Evolutionary conservation across 768 basidiomycete genomes (phyloP), one percentile per base, ranked within the genome.

Genomic region (Lanmaoa pseudosensibilis): DNA sequence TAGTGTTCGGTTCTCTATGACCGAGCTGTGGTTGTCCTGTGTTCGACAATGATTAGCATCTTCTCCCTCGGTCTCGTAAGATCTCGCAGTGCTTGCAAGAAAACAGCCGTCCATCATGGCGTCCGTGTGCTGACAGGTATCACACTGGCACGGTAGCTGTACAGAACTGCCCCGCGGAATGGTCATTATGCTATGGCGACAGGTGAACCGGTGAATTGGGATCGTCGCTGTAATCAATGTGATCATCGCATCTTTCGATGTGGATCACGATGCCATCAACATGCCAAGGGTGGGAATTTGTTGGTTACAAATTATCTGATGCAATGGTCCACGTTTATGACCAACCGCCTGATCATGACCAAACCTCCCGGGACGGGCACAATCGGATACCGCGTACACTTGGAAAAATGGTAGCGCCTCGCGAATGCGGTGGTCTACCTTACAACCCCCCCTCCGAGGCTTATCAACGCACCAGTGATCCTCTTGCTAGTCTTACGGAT

Each of bases 51-150:
- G 12, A 18, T 32, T 5, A 6, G 25, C 4, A 30, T 13, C 30
- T 16, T 36, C 43, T 13, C 18, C 27, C n/a, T 11, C 4, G 37
- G 6, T n/a, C 16, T 45, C 30, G 16, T 3, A 39, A 39, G 46
- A 65, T 15, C 58, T 68, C 8, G 56, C 56, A 86, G 65, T 85
- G 86, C 72, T 53, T 83, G 12, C 82, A 85, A 63, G 73, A n/a
- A 77, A 40, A 67, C 75, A 19, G 70, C 72, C 45, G 86, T 72
- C 39, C 84, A 87, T 65, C 57, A n/a, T n/a, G n/a, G n/a, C n/a
- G n/a, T n/a, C n/a, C n/a, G n/a, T n/a, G n/a, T 15, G 10, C 36
- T n/a, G n/a, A 11, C 34, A 19, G 13, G 34, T 23, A 21, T 37
- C 12, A n/a, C n/a, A n/a, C n/a, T n/a, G n/a, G 16, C 25, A 30